Evolutionary conservation across 2,329 filamentous ascomycete species (phyloP).

Genomic region (Xylariaceae sp.): DNA sequence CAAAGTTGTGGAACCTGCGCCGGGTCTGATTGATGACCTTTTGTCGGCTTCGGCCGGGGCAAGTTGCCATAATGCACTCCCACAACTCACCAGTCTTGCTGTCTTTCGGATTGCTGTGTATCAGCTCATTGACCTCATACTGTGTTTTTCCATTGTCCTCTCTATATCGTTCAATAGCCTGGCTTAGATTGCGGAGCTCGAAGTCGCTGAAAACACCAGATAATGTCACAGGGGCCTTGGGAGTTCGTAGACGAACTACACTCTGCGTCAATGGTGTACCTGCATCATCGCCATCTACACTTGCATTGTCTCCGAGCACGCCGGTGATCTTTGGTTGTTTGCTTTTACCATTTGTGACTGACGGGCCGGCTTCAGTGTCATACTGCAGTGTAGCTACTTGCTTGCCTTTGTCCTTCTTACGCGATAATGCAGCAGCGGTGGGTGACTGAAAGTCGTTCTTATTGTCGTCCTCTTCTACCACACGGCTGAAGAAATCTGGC

Average conservation of each 20-base stretch:
- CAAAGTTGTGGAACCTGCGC: slow-evolving; percentile 69
- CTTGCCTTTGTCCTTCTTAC: slow-evolving; percentile 20
- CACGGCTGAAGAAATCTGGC: slow-evolving; percentile 32
- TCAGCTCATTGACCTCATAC: slow-evolving; percentile 54
- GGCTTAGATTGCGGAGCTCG: slow-evolving; percentile 50
- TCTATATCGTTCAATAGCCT: slow-evolving; percentile 52
- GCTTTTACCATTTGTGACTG: slow-evolving; percentile 19
- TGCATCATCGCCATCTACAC: slow-evolving; percentile 2
- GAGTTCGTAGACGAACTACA: slow-evolving; percentile 6
- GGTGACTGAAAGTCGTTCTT: slow-evolving; percentile 27
- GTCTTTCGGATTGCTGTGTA: slow-evolving; percentile 39
- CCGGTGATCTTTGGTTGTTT: slow-evolving; percentile 32
- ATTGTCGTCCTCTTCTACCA: slow-evolving; percentile 17
- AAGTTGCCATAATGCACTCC: slow-evolving; percentile 53
- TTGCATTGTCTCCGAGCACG: slow-evolving; percentile 24
- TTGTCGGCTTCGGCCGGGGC: slow-evolving; percentile 57
- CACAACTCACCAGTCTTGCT: slow-evolving; percentile 52
- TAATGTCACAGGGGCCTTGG: slow-evolving; percentile 17
- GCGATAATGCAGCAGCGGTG: slow-evolving; percentile 24
- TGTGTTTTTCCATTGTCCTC: slow-evolving; percentile 51
- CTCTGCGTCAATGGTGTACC: slow-evolving; percentile 12
- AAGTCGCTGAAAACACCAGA: slow-evolving; percentile 51
- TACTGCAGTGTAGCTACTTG: not conserved
- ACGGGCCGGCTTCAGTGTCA: slow-evolving; percentile 20
- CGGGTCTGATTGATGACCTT: slow-evolving; percentile 64